A percentile compares a stretch with the other conserved stretches of the same genome.
These are phyloP conservation scores for Pelagophyceae sp. DNA, from an alignment of 352 stramenopile genomes.

Conservation along the genomic window DNA sequence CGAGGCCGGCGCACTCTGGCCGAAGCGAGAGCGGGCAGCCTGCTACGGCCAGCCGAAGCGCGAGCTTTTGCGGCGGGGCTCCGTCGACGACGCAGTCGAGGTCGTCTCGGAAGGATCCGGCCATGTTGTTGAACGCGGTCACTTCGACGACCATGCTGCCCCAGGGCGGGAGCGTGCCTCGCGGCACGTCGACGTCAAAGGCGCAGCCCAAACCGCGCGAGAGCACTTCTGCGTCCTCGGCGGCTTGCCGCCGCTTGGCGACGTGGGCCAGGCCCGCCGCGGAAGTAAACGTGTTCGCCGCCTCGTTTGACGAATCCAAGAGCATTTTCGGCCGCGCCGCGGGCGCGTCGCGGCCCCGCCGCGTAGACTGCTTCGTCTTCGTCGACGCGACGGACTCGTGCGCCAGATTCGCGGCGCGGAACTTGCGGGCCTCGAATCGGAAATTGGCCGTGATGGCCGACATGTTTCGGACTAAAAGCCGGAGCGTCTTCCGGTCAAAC, in stretches of 20 bases:
- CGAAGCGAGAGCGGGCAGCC: conserved; percentile 34
- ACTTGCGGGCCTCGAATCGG: conserved; percentile 14
- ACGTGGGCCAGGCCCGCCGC: conserved; percentile 27
- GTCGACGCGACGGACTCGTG: conserved; percentile 2
- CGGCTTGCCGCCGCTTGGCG: conserved; percentile 23
- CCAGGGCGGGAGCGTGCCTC: conserved; percentile 34
- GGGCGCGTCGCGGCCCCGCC: neutral
- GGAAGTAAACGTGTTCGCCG: conserved; percentile 24
- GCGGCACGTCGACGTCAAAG: conserved; percentile 26
- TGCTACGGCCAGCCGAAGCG: conserved; percentile 27
- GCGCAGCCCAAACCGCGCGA: conserved; percentile 27
- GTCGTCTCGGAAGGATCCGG: conserved; percentile 33
- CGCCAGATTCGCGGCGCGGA: neutral
- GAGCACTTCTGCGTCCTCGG: conserved; percentile 33
- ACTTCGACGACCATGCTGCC: conserved; percentile 29
- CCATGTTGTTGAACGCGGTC: conserved; percentile 40
- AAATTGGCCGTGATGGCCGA: conserved; percentile 32
- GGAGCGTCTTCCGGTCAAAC: conserved; percentile 28
- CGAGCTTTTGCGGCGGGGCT: conserved; percentile 26
- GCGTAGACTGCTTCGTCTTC: neutral
- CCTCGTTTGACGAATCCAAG: conserved; percentile 26
- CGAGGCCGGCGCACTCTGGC: conserved; percentile 32
- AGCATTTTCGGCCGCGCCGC: conserved; percentile 17
- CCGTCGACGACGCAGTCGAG: conserved; percentile 28
- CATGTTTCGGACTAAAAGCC: conserved; percentile 35